These are phyloP conservation scores for Malbranchea cinnamomea DNA, from an alignment of 2,329 filamentous ascomycete species.

Conservation along the genomic window DNA sequence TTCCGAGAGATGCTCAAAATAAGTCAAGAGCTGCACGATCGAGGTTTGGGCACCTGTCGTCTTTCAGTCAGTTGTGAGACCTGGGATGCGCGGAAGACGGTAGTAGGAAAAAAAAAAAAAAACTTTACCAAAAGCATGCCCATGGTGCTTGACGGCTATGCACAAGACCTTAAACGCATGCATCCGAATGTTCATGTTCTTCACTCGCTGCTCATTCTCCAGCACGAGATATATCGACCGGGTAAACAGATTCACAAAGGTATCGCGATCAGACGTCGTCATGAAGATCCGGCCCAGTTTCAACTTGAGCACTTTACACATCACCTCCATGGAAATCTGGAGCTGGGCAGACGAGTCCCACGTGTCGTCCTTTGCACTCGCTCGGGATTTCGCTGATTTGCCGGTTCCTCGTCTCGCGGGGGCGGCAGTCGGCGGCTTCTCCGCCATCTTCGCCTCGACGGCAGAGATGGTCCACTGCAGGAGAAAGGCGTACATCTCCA, in stretches of 20 bases:
- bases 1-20: slow-evolving; percentile 97
- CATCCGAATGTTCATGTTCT: slow-evolving; percentile 80
- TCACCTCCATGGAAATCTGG: slow-evolving; percentile 74
- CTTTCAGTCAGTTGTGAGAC: slow-evolving; percentile 10
- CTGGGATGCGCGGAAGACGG: slow-evolving; percentile 11
- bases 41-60: slow-evolving; percentile 76
- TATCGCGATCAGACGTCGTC: slow-evolving; percentile 91
- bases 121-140: slow-evolving; percentile 71
- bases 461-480: slow-evolving; percentile 89
- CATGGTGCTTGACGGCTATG: slow-evolving; percentile 93
- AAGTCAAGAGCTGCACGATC: slow-evolving; percentile 92
- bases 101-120: neutral
- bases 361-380: slow-evolving; percentile 51
- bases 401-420: slow-evolving; percentile 59
- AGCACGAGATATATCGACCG: slow-evolving; percentile 85
- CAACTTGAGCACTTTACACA: slow-evolving; percentile 90
- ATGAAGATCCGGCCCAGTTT: slow-evolving; percentile 88
- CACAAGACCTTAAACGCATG: slow-evolving; percentile 95
- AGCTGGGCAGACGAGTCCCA: slow-evolving; percentile 88
- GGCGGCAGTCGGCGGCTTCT: slow-evolving; percentile 63
- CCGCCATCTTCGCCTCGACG: slow-evolving; percentile 85
- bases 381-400: slow-evolving; percentile 58
- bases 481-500: slow-evolving; percentile 89
- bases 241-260: slow-evolving; percentile 82
- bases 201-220: slow-evolving; percentile 85